Evolutionary conservation across 2,329 filamentous ascomycete genomes (phyloP).

Genomic region (Penicillium frequentans): DNA sequence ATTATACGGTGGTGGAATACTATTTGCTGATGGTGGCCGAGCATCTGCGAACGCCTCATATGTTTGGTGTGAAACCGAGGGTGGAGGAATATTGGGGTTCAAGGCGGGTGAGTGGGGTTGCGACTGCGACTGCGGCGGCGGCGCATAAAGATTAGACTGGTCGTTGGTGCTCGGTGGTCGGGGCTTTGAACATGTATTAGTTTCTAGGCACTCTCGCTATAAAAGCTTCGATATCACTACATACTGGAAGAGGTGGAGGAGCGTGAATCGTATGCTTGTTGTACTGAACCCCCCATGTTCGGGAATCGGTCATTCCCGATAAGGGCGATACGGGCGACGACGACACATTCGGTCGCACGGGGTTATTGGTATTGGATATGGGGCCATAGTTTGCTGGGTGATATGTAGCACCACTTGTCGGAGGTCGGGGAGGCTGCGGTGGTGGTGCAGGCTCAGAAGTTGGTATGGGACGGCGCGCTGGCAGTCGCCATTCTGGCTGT

Average conservation of each 20-base stretch:
- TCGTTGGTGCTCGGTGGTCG: slow-evolving; percentile 36
- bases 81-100: slow-evolving; percentile 16
- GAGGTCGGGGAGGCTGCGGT: slow-evolving; percentile 25
- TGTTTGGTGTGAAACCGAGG: slow-evolving; percentile 18
- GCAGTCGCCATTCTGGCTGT: slow-evolving; percentile 42
- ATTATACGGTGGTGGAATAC: slow-evolving; percentile 23
- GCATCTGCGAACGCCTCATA: slow-evolving; percentile 11
- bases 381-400: slow-evolving; percentile 38
- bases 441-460: slow-evolving; percentile 20
- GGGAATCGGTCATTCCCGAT: slow-evolving; percentile 30
- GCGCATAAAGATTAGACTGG: slow-evolving; percentile 18
- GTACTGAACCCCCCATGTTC: slow-evolving; percentile 46
- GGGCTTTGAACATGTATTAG: slow-evolving; percentile 27
- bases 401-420: slow-evolving; percentile 27
- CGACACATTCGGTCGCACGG: slow-evolving; percentile 11
- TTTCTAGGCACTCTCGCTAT: not conserved
- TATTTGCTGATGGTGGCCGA: slow-evolving; percentile 8
- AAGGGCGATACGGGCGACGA: slow-evolving; percentile 14
- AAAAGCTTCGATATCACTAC: slow-evolving; percentile 4
- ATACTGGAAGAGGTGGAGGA: slow-evolving; percentile 40
- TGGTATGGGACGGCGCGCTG: slow-evolving; percentile 24
- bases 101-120: slow-evolving; percentile 9
- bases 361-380: slow-evolving; percentile 29
- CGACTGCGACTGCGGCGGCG: not conserved
- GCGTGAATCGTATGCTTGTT: slow-evolving; percentile 33